Evolutionary conservation across 2,329 filamentous ascomycete species (phyloP).

Genomic region (Aureobasidium lini): DNA sequence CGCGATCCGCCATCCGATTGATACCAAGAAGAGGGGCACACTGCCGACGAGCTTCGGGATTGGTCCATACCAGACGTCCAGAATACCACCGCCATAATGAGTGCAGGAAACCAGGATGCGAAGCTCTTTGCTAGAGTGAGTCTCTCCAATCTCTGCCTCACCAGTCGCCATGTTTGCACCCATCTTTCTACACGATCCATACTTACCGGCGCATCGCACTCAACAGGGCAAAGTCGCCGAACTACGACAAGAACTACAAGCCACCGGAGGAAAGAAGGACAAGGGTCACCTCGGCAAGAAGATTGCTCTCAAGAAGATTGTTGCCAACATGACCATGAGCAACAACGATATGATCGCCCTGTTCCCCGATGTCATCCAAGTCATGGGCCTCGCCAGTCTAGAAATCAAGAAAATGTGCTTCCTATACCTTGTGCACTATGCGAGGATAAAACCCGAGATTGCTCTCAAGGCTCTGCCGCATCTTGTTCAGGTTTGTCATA

Average conservation of each 20-base stretch:
- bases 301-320: constrained; percentile 97
- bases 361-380: constrained; percentile 89
- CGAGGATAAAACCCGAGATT: constrained; percentile 86
- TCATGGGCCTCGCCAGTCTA: constrained; percentile 89
- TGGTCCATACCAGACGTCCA: constrained; percentile 20
- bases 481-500: constrained; percentile 59
- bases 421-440: constrained; percentile 93
- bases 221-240: constrained; percentile 97
- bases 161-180: constrained; percentile 32
- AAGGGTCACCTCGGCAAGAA: constrained; percentile 94
- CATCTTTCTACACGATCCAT: constrained; percentile 25
- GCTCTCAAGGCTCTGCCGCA: constrained; percentile 88
- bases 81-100: constrained; percentile 41
- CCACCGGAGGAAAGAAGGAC: constrained; percentile 88
- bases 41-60: constrained; percentile 1
- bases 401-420: constrained; percentile 99
- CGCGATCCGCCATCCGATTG: not conserved
- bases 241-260: constrained; percentile 74
- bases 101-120: constrained; percentile 78
- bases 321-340: constrained; percentile 99
- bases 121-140: constrained; percentile 97
- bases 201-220: constrained; percentile 42
- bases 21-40: constrained; percentile 12
- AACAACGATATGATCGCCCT: constrained; percentile 99
- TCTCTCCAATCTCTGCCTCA: constrained; percentile 21